These are phyloP conservation scores for Saturnispora gosingensis DNA, from an alignment of 805 yeast genomes.

Conservation along the genomic window DNA sequence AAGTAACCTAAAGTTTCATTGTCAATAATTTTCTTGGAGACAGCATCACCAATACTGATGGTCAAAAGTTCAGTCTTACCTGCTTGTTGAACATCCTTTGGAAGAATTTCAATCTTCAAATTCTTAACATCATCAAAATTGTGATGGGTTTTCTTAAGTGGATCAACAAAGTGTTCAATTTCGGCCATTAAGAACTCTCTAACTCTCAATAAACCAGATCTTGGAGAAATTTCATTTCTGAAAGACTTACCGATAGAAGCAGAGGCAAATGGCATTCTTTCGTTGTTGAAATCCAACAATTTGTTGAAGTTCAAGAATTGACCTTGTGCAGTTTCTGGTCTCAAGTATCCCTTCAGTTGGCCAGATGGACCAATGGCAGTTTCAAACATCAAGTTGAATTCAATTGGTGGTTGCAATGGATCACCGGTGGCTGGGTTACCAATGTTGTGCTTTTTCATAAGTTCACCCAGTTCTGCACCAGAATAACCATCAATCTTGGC, in stretches of 20 bases:
- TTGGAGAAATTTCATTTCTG: slow-evolving; percentile 97
- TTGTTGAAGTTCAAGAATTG: slow-evolving; percentile 94
- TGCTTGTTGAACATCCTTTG: slow-evolving; percentile 78
- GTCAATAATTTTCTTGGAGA: slow-evolving; percentile 76
- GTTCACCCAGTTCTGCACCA: slow-evolving; percentile 84
- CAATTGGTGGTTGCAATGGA: slow-evolving; percentile 78
- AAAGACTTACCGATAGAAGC: slow-evolving; percentile 98
- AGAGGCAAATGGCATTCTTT: slow-evolving; percentile 98
- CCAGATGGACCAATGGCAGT: slow-evolving; percentile 99
- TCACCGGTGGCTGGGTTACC: slow-evolving; percentile 89
- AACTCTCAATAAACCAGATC: slow-evolving; percentile 94
- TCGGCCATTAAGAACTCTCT: slow-evolving; percentile 99
- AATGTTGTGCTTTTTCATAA: slow-evolving; percentile 74
- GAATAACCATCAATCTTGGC: slow-evolving; percentile 95
- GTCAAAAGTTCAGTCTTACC: slow-evolving; percentile 66
- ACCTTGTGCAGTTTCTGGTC: slow-evolving; percentile 99
- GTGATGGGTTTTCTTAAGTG: slow-evolving; percentile 73
- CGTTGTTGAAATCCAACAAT: slow-evolving; percentile 87
- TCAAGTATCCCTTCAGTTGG: slow-evolving; percentile 83
- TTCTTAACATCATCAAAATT: slow-evolving; percentile 71
- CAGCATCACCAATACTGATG: slow-evolving; percentile 85
- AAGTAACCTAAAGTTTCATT: slow-evolving; percentile 97
- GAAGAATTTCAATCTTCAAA: slow-evolving; percentile 65
- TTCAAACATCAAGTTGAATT: slow-evolving; percentile 97
- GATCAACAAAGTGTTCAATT: slow-evolving; percentile 97